Base-by-base conservation (phyloP, 2,329 filamentous ascomycete genomes). In the Venturia carpophila region DNA sequence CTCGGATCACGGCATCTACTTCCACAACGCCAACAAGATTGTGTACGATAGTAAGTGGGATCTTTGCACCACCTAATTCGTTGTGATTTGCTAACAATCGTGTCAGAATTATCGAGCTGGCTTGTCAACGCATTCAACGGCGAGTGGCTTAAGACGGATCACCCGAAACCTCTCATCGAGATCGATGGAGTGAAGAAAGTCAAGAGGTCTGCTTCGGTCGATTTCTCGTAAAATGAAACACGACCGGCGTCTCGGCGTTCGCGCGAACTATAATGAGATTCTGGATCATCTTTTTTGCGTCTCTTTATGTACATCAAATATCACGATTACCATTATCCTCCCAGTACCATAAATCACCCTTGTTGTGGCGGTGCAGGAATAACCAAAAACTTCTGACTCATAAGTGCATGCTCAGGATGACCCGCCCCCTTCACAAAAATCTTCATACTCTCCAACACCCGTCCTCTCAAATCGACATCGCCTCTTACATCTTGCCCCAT, bases 101-200 rank as follows among this genome's bases (percentile, higher is more conserved):
- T 27, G 24, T 24, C 65, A 92, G 89, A 91, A 77, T 76, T 96
- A 41, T 87, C 82, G 66, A 92, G 90, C 74, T 99, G 93, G 93
- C 85, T 99, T 64, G 84, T 97, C 73, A 97, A 97, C 74, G 94
- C 94, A 1, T 99, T 99, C 75, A 97, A 97, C 70, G 94, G 94
- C 63, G 92, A 97, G 75, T 97, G 93, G 91, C 79, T 93, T 62
- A 79, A 80, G 60, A 84, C 82, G 21, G 76, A 80, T 19, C 74
- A 83, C 64, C 82, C 84, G 0, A 76, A 76, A 37, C 85, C 85
- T 56, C 39, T 64, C 49, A 49, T 64, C 24, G 52, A 58, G 13
- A 21, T 52, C 21, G 63, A 60, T 49, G 34, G 34, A 24, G 37
- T 11, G 30, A 64, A 27, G 19, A 63, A 37, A n/a, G 52, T 58